Percentiles rank a stretch among this genome's conserved stretches.
Conservation (phyloP, 2,329 filamentous ascomycete species). For the Neonectria ditissima region DNA sequence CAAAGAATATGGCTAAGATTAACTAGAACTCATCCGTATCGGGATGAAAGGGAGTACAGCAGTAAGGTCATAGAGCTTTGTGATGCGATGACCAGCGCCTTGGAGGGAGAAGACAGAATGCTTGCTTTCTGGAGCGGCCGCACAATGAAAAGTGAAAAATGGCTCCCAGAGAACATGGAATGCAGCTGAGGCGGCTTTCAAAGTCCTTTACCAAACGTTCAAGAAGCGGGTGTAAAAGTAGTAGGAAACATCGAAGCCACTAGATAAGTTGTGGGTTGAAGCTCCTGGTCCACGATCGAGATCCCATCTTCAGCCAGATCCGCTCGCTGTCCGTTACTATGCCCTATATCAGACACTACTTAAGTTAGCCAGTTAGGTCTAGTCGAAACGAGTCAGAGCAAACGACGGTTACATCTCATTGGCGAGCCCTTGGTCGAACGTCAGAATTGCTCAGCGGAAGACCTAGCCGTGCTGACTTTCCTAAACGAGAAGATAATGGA, state of each 20-base stretch:
- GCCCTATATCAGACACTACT: no score
- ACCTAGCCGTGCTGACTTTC: conserved; percentile 1
- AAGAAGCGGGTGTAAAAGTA: not conserved
- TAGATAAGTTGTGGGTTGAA: not conserved
- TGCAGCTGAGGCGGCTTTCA: not conserved
- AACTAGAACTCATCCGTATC: not conserved
- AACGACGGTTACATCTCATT: not conserved
- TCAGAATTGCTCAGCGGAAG: not conserved
- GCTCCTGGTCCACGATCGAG: not conserved
- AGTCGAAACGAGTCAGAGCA: no score
- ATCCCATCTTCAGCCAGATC: not conserved
- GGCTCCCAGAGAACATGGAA: not conserved
- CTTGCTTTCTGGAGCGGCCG: not conserved
- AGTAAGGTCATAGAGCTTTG: no score
- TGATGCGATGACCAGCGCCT: not conserved
- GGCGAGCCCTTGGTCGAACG: not conserved
- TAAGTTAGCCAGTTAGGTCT: no score
- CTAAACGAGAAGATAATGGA: not conserved
- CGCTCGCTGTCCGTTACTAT: not conserved
- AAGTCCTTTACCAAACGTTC: not conserved
- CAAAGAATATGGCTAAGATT: not conserved
- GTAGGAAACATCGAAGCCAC: not conserved
- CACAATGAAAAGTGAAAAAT: not conserved
- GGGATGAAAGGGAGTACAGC: not conserved
- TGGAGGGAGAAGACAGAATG: not conserved